phyloP scores from a whole-genome alignment of 129 eudicot species.

The Mikania micrantha region DNA sequence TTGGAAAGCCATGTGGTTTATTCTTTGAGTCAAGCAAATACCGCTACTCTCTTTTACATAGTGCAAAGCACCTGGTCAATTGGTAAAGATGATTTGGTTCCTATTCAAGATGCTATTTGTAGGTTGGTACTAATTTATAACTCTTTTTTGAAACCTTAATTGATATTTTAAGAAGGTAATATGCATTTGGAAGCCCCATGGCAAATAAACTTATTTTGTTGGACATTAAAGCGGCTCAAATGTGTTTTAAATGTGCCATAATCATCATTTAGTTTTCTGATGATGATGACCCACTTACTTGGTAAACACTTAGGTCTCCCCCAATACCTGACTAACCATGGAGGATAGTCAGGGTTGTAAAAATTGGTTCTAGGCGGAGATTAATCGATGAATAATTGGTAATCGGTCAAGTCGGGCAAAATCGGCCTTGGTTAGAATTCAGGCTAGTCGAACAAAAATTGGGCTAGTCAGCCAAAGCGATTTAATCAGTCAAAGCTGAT shows the following conservation, averaged over 20 bases:
- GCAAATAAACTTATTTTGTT: not conserved
- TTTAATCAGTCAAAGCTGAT: too few relatives aligned
- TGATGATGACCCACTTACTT: too few relatives aligned
- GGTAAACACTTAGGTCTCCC: too few relatives aligned
- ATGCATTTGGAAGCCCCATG: not conserved
- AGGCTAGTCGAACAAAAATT: too few relatives aligned
- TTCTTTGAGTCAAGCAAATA: conserved; percentile 48
- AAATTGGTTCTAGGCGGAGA: too few relatives aligned
- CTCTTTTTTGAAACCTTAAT: conserved; percentile 3
- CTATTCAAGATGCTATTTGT: conserved; percentile 42
- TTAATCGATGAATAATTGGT: too few relatives aligned
- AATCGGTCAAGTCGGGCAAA: too few relatives aligned
- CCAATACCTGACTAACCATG: too few relatives aligned
- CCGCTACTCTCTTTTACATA: conserved; percentile 53
- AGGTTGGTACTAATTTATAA: conserved; percentile 37
- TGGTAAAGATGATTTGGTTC: conserved; percentile 31
- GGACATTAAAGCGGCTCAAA: not conserved
- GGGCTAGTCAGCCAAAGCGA: too few relatives aligned
- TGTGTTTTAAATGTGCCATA: not conserved
- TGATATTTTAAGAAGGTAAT: not conserved
- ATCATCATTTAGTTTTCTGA: too few relatives aligned
- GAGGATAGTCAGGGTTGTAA: too few relatives aligned
- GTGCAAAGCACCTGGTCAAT: conserved; percentile 37
- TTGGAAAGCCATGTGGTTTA: conserved; percentile 53
- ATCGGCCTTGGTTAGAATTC: too few relatives aligned